Percentiles rank a stretch among this genome's conserved stretches.
Evolutionary conservation across 2,329 filamentous ascomycete genomes (phyloP).

Genomic region (Onygenales sp.): DNA sequence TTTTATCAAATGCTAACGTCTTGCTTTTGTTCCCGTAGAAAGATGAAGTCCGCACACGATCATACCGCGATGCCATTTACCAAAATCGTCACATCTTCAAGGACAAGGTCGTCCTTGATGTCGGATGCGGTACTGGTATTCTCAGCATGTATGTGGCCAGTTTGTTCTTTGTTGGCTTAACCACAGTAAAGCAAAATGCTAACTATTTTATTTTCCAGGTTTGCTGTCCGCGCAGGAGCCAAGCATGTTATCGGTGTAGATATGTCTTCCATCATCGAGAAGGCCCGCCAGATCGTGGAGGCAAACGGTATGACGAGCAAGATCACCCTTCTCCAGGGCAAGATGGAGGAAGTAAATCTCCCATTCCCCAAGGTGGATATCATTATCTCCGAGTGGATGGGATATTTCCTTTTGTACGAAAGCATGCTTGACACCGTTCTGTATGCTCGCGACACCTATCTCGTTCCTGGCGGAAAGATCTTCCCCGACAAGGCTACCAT

Average conservation of each 20-base stretch:
- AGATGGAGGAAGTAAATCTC: conserved; percentile 97
- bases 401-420: conserved; percentile 98
- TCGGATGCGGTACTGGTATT: conserved; percentile 94
- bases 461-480: conserved; percentile 78
- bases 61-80: conserved; percentile 94
- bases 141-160: conserved; percentile 1
- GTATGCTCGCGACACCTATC: conserved; percentile 89
- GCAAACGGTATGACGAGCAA: conserved; percentile 87
- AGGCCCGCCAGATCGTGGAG: conserved; percentile 89
- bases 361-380: conserved; percentile 96
- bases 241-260: conserved; percentile 99
- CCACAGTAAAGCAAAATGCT: conserved; percentile 9
- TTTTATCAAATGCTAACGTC: conserved; percentile 11
- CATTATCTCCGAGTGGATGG: conserved; percentile 99
- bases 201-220: conserved; percentile 50
- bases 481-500: conserved; percentile 99
- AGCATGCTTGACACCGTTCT: conserved; percentile 98
- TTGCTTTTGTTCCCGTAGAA: conserved; percentile 49
- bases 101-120: conserved; percentile 89
- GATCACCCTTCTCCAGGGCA: conserved; percentile 95
- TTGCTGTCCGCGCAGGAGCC: conserved; percentile 88
- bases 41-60: conserved; percentile 94
- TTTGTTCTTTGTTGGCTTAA: neutral
- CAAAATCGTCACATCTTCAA: conserved; percentile 93
- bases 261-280: conserved; percentile 99